Evolutionary conservation across 495 filamentous ascomycete species (phyloP), one percentile per base, ranked within the genome.

Genomic region (Neurospora pannonica): DNA sequence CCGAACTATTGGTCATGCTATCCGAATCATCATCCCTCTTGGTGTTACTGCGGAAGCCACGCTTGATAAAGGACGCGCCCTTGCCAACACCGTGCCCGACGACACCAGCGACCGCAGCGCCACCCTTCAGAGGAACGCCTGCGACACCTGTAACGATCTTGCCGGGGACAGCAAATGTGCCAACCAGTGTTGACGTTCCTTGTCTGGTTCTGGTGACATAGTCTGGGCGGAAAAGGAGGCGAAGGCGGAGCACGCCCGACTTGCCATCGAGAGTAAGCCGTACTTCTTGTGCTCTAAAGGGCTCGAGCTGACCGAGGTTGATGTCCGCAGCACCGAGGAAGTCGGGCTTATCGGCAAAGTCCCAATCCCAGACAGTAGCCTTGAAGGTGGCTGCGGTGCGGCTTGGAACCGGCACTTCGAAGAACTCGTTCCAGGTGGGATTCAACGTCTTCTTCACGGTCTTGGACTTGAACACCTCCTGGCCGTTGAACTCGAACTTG

Each of bases 371-470:
- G 8, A 98, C 89, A 60, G 92, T 91, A 73, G 94, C 91, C 28
- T 87, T 88, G 85, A 98, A 96, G 15, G 94, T 86, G n/a, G 94
- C 92, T 0, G 89, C 94, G 10, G 94, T 97, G 40, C 96, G 85
- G 5, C 93, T 95, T 48, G 90, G 90, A 77, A 99, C 83, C 5
- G 91, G 86, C 6, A 92, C 87, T 78, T 98, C 96, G 79, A 98
- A 98, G 79, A 89, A 91, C 78, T 99, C 97, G 78, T 98, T 98
- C 96, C 96, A 99, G 0, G 90, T 88, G 10, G 96, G 96, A 75
- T 95, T 91, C 13, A 98, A 87, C 0, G 95, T 98, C 87, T 98
- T 99, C 89, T 98, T 98, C 79, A 95, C 92, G 5, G 90, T 89
- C 82, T 97, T 94, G 43, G 94, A 97, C 85, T 98, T 98, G 88